These are phyloP conservation scores for Claviceps cyperi DNA, from an alignment of 2,329 filamentous ascomycete species.

Conservation along the genomic window DNA sequence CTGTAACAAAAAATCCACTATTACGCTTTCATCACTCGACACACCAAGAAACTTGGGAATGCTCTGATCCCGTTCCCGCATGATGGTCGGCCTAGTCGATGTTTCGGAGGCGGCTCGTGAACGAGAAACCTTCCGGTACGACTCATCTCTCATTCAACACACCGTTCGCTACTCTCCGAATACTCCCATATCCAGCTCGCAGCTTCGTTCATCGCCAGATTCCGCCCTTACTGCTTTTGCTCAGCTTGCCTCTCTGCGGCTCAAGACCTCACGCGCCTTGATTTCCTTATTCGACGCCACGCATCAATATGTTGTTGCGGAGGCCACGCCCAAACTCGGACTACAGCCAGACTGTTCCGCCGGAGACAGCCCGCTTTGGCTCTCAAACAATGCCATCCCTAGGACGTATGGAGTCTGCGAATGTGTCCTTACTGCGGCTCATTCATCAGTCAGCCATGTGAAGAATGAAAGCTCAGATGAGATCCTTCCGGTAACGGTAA, in stretches of 20 bases:
- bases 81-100: constrained; percentile 1
- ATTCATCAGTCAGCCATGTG: not conserved
- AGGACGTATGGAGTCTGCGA: constrained; percentile 8
- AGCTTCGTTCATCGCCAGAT: constrained; percentile 15
- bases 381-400: constrained; percentile 12
- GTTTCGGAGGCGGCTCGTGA: constrained; percentile 2
- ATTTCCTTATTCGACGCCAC: constrained; percentile 33
- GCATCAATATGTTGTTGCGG: constrained; percentile 31
- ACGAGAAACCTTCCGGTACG: constrained; percentile 3
- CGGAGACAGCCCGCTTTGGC: constrained; percentile 4
- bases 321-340: constrained; percentile 20
- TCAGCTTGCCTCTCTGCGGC: constrained; percentile 28
- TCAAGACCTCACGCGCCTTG: constrained; percentile 25
- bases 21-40: too few relatives aligned
- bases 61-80: not conserved
- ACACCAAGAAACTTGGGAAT: not conserved
- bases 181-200: constrained; percentile 1
- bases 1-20: not conserved
- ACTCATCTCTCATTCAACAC: not conserved
- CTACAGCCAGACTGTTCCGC: not conserved
- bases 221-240: constrained; percentile 28
- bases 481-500: not conserved
- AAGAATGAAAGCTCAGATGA: not conserved
- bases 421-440: not conserved
- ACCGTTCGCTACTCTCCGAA: not conserved